Conservation (phyloP, 257 asterid species). For the Coffea canephora region DNA sequence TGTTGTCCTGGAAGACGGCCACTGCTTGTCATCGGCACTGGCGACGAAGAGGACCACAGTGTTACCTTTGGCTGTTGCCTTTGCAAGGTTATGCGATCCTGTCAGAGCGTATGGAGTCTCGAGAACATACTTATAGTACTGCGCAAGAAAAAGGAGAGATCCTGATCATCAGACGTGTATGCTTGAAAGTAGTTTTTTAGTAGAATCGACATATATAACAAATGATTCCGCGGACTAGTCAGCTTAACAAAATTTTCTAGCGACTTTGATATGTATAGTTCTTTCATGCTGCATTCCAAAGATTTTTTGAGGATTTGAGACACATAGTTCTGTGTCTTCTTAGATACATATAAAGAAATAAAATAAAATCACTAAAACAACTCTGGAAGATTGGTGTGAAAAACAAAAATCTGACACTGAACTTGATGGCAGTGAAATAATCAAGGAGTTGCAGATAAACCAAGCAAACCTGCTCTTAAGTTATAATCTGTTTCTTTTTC, state of each 20-base stretch:
- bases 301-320: no score
- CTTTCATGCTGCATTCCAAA: background rate
- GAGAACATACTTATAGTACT: slow-evolving; percentile 85
- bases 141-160: slow-evolving; percentile 23
- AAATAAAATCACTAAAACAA: background rate
- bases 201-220: background rate
- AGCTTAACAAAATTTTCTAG: background rate
- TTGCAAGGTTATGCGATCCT: slow-evolving; percentile 91
- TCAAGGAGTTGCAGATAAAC: background rate
- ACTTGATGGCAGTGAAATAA: background rate
- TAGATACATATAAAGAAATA: no score
- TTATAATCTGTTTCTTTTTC: no score
- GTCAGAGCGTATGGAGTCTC: slow-evolving; percentile 94
- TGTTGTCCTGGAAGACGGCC: slow-evolving; percentile 72
- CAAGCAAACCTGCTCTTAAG: background rate
- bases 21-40: slow-evolving; percentile 88
- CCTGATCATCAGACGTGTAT: background rate
- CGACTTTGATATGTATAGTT: background rate
- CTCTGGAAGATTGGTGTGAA: background rate
- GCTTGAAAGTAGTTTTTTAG: background rate
- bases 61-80: slow-evolving; percentile 92
- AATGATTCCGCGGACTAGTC: background rate
- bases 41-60: slow-evolving; percentile 86
- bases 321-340: no score
- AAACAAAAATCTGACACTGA: background rate